These are phyloP conservation scores for Ampelomyces quisqualis DNA, from an alignment of 2,329 filamentous ascomycete genomes.

Conservation along the genomic window DNA sequence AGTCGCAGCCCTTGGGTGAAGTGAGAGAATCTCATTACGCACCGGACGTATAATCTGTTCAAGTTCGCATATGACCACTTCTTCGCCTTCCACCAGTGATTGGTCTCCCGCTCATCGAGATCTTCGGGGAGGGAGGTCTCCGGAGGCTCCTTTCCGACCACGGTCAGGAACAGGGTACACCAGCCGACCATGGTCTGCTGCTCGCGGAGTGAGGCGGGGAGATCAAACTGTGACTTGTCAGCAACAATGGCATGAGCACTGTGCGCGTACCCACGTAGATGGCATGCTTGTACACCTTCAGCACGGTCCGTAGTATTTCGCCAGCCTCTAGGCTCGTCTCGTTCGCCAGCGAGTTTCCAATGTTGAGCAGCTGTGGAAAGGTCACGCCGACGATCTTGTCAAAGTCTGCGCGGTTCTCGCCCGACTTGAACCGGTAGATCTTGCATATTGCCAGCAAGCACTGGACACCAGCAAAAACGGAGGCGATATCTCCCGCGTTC, in stretches of 20 bases:
- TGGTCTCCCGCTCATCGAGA: constrained; percentile 80
- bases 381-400: constrained; percentile 90
- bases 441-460: constrained; percentile 93
- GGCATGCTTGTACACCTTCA: constrained; percentile 98
- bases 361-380: constrained; percentile 82
- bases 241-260: constrained; percentile 20
- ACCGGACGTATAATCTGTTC: constrained; percentile 93
- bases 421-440: constrained; percentile 90
- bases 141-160: constrained; percentile 82
- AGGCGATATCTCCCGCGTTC: constrained; percentile 79
- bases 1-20: constrained; percentile 4
- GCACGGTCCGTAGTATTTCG: constrained; percentile 91
- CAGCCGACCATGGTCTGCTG: constrained; percentile 86
- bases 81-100: constrained; percentile 99
- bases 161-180: constrained; percentile 92
- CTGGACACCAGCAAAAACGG: constrained; percentile 89
- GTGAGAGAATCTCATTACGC: constrained; percentile 33
- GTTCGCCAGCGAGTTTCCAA: constrained; percentile 84
- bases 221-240: constrained; percentile 68
- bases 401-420: constrained; percentile 80
- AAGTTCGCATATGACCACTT: constrained; percentile 99
- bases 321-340: constrained; percentile 92
- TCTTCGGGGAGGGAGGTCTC: constrained; percentile 76
- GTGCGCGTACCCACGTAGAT: constrained; percentile 72
- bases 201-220: constrained; percentile 74